Percentiles rank a stretch among this genome's conserved stretches.
These are phyloP conservation scores for Arachis hypogaea DNA, from an alignment of 306 rosid species.

Conservation along the genomic window DNA sequence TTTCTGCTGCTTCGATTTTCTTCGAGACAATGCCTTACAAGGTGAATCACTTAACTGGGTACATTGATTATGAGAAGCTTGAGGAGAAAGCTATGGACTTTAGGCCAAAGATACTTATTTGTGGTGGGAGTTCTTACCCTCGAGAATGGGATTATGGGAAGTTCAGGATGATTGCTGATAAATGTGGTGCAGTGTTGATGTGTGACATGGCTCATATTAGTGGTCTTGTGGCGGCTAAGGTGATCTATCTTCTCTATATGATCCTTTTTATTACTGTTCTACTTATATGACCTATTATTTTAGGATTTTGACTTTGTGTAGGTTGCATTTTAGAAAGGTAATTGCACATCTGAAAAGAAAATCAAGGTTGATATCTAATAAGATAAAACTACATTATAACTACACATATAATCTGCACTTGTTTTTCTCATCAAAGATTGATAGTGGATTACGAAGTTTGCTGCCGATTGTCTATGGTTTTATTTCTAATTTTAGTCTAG, in stretches of 20 bases:
- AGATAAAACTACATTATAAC: too few species aligned
- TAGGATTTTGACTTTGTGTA: too few species aligned
- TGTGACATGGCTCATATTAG: conserved; percentile 95
- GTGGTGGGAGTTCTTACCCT: conserved; percentile 91
- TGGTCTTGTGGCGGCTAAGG: conserved; percentile 90
- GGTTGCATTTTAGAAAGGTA: too few species aligned
- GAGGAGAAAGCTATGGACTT: conserved; percentile 82
- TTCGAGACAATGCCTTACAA: conserved; percentile 77
- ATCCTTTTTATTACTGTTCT: neutral
- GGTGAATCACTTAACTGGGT: conserved; percentile 76
- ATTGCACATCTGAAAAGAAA: too few species aligned
- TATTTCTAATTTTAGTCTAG: neutral
- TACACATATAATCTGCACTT: too few species aligned
- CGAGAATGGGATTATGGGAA: conserved; percentile 81
- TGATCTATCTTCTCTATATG: conserved; percentile 31
- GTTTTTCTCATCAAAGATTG: too few species aligned
- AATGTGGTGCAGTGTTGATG: conserved; percentile 81
- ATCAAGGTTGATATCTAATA: too few species aligned
- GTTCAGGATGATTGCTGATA: conserved; percentile 78
- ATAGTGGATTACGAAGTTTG: conserved; percentile 16
- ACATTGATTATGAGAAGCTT: conserved; percentile 75
- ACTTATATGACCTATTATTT: too few species aligned
- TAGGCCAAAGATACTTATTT: conserved; percentile 81
- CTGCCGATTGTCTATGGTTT: neutral
- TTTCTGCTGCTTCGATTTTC: conserved; percentile 75